Evolutionary conservation across 768 basidiomycete species (phyloP), one percentile per base, ranked within the genome.

Genomic region (Grammothele lineata): DNA sequence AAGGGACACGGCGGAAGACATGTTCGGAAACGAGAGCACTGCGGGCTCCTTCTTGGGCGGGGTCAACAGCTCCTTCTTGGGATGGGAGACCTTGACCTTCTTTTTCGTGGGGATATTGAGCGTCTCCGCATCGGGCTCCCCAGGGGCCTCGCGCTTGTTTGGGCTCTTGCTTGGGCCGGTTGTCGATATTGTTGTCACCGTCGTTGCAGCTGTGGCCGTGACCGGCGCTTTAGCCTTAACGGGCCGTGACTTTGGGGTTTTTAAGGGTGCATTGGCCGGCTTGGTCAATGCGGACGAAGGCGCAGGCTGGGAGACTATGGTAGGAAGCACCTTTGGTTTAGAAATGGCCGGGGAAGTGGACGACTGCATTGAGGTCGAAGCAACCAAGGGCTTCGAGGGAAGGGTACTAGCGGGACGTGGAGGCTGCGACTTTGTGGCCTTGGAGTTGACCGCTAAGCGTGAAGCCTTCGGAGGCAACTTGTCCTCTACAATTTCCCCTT

Each of bases 401-500:
- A n/a, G n/a, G n/a, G n/a, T n/a, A n/a, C n/a, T n/a, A n/a, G n/a
- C n/a, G n/a, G n/a, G n/a, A n/a, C n/a, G n/a, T n/a, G n/a, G n/a
- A n/a, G n/a, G n/a, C n/a, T n/a, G n/a, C n/a, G n/a, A n/a, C n/a
- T n/a, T n/a, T 14, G 27, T 54, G 18, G 44, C 24, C 39, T 40
- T 33, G 3, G 44, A 18, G 32, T 48, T 26, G 5, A 34, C 24
- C 8, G 27, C 8, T 14, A 14, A 14, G 14, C 8, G 27, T 30
- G 7, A 14, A 7, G 27, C 27, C 27, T 30, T 30, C 8, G 27
- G 27, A 30, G 27, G 27, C 14, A 30, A 7, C 27, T 30, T 30
- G 27, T 32, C 26, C 45, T 59, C 58, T 3, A 53, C 37, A 15
- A 60, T 59, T 35, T 61, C 60, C 1, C 57, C 61, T 35, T 59